A percentile compares a stretch with the other conserved stretches of the same genome.
Conservation (phyloP, 768 basidiomycete species). For the Cystobasidiopsis lactophilus region DNA sequence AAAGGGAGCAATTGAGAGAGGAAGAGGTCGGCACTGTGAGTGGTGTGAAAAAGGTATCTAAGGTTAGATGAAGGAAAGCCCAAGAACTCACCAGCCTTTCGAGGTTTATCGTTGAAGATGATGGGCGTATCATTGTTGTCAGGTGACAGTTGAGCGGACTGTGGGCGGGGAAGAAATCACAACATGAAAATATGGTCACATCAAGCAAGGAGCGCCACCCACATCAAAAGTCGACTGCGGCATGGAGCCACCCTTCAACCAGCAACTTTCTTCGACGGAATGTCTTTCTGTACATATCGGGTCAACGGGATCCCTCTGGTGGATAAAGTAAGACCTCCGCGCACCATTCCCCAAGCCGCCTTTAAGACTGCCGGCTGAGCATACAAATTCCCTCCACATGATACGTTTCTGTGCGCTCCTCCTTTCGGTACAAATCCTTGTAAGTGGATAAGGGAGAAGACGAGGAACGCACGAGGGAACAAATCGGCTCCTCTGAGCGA, state of each 20-base stretch:
- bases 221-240: slow-evolving; percentile 57
- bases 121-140: slow-evolving; percentile 43
- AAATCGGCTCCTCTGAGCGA: slow-evolving; percentile 74
- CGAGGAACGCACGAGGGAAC: slow-evolving; percentile 35
- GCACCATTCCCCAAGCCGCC: too few species aligned
- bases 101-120: slow-evolving; percentile 68
- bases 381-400: slow-evolving; percentile 56
- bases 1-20: slow-evolving; percentile 56
- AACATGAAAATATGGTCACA: background rate
- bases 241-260: too few species aligned
- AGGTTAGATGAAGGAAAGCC: too few species aligned
- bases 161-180: background rate
- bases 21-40: slow-evolving; percentile 42
- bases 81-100: too few species aligned
- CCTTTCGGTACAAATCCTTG: too few species aligned
- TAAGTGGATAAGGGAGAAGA: background rate
- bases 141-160: slow-evolving; percentile 35
- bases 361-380: background rate
- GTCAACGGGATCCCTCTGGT: too few species aligned
- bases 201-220: slow-evolving; percentile 18
- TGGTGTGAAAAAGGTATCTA: too few species aligned
- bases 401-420: slow-evolving; percentile 47
- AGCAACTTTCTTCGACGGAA: too few species aligned
- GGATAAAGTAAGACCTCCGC: too few species aligned
- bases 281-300: too few species aligned